These are phyloP conservation scores for Alternaria gansuensis DNA, from an alignment of 2,329 filamentous ascomycete species.

Conservation along the genomic window DNA sequence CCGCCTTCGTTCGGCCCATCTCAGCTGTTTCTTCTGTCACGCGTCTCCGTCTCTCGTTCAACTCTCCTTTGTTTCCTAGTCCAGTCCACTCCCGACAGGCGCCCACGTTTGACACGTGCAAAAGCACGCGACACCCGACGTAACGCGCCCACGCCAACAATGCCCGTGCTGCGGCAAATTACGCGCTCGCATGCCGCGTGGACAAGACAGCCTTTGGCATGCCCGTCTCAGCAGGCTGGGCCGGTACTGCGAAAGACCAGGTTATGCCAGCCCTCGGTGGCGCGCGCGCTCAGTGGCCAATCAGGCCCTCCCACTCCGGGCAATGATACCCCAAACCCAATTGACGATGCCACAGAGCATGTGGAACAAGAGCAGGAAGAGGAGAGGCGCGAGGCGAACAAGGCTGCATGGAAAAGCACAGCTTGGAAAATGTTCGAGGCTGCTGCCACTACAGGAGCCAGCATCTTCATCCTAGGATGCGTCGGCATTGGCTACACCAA, in stretches of 20 bases:
- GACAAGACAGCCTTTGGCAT: conserved; percentile 29
- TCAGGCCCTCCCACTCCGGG: conserved; percentile 49
- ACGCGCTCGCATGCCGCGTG: conserved; percentile 33
- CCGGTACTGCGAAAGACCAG: conserved; percentile 23
- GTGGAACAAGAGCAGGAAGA: conserved; percentile 21
- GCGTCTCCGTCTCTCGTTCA: conserved; percentile 26
- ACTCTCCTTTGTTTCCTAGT: conserved; percentile 22
- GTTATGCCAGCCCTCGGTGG: conserved; percentile 23
- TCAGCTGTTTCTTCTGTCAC: conserved; percentile 15
- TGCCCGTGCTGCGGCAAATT: conserved; percentile 44
- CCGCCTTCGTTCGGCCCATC: conserved; percentile 8
- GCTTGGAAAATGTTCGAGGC: conserved; percentile 63
- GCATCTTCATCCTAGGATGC: conserved; percentile 59
- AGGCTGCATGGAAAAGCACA: conserved; percentile 51
- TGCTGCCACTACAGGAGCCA: conserved; percentile 61
- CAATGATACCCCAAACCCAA: conserved; percentile 51
- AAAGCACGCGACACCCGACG: conserved; percentile 35
- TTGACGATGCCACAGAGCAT: conserved; percentile 50
- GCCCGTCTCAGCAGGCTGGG: conserved; percentile 39
- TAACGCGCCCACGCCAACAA: conserved; percentile 34
- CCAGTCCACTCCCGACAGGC: conserved; percentile 19
- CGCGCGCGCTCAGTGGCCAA: conserved; percentile 46
- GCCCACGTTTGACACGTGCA: conserved; percentile 30
- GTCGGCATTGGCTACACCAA: conserved; percentile 59
- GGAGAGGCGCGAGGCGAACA: conserved; percentile 25